phyloP scores from a whole-genome alignment of 257 asterid genomes.

The Solanum tarijense region DNA sequence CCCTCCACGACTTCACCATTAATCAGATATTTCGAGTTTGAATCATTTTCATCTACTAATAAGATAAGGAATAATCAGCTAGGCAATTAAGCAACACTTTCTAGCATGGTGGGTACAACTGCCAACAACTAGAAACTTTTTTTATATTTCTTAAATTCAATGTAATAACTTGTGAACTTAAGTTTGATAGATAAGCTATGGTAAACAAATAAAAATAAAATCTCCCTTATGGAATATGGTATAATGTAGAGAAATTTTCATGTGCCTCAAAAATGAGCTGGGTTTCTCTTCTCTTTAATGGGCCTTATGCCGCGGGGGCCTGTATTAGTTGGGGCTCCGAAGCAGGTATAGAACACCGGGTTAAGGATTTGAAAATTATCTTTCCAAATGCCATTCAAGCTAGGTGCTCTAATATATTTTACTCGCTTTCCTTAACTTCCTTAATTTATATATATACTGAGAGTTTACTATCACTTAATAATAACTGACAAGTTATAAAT shows the following conservation, averaged over 20 bases:
- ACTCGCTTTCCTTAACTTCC: not conserved
- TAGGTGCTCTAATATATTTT: not conserved
- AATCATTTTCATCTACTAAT: not conserved
- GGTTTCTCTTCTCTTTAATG: not conserved
- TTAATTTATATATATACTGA: not conserved
- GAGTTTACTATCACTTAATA: not conserved
- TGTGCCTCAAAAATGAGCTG: not conserved
- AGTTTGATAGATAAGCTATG: not conserved
- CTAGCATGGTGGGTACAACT: not conserved
- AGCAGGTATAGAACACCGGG: not conserved
- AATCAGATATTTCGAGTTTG: too few relatives aligned
- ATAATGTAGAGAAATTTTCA: not conserved
- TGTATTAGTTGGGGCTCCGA: not conserved
- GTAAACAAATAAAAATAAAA: not conserved
- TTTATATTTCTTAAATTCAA: not conserved
- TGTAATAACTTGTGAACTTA: not conserved
- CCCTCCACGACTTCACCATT: fast-evolving
- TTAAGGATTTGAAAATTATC: not conserved
- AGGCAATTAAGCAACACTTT: not conserved
- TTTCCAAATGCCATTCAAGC: not conserved
- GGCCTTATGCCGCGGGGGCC: not conserved
- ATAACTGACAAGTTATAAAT: not conserved
- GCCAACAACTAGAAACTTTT: not conserved
- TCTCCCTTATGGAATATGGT: not conserved
- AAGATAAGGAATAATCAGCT: not conserved